These are phyloP conservation scores for Microsporum ferrugineum DNA, from an alignment of 2,329 filamentous ascomycete genomes.

Conservation along the genomic window DNA sequence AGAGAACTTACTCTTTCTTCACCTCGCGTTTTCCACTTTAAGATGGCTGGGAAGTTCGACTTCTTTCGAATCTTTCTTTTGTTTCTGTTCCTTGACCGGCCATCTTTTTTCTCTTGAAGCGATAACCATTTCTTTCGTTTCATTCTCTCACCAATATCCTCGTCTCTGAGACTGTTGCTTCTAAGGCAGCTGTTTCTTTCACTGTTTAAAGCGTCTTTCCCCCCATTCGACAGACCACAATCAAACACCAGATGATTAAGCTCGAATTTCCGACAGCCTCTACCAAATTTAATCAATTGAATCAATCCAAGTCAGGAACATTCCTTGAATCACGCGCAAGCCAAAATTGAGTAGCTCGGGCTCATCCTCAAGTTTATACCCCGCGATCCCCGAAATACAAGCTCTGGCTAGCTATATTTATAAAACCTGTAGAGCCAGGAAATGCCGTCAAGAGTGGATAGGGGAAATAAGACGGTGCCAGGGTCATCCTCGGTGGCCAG, in stretches of 20 bases:
- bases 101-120: background rate
- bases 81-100: background rate
- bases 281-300: background rate
- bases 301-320: background rate
- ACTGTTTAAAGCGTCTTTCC: background rate
- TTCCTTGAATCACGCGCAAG: too few relatives aligned
- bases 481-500: constrained; percentile 5
- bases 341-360: too few relatives aligned
- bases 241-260: background rate
- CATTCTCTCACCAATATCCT: background rate
- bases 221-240: background rate
- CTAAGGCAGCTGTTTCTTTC: background rate
- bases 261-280: background rate
- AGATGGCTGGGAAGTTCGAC: constrained; percentile 2
- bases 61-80: background rate
- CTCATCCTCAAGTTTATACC: background rate
- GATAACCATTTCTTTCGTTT: background rate
- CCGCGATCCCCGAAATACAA: background rate
- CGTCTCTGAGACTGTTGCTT: background rate
- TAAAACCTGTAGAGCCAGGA: background rate
- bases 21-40: background rate
- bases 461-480: constrained; percentile 8
- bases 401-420: background rate
- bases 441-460: constrained; percentile 11
- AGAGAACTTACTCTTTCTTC: background rate